phyloP scores from a whole-genome alignment of 2,329 filamentous ascomycete species.

The Scopulariopsis brevicaulis region DNA sequence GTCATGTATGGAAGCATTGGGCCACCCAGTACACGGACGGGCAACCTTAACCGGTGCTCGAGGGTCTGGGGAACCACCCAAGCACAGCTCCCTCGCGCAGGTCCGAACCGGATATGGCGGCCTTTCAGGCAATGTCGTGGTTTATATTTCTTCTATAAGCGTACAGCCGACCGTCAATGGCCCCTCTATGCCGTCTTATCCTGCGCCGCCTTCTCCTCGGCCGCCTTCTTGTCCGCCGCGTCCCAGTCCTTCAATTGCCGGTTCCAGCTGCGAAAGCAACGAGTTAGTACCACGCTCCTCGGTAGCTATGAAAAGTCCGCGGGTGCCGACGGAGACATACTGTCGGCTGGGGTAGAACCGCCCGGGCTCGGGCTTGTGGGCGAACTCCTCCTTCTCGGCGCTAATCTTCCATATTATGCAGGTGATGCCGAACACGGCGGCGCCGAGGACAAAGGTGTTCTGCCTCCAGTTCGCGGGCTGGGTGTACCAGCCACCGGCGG shows the following conservation, averaged over 20 bases:
- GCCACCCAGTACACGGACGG: background rate
- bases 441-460: constrained; percentile 73
- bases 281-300: constrained; percentile 10
- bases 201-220: background rate
- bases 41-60: background rate
- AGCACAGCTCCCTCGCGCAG: background rate
- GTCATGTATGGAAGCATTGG: background rate
- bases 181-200: background rate
- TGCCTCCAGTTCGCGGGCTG: constrained; percentile 90
- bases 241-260: constrained; percentile 33
- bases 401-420: constrained; percentile 61
- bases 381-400: constrained; percentile 60
- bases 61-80: background rate
- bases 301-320: background rate
- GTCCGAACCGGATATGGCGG: background rate
- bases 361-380: constrained; percentile 64
- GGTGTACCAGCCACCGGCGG: constrained; percentile 92
- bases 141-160: constrained; percentile 3
- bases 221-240: constrained; percentile 26
- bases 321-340: constrained; percentile 38
- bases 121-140: background rate
- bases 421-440: constrained; percentile 55
- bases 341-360: constrained; percentile 78
- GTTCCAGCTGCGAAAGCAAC: constrained; percentile 23
- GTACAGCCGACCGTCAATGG: background rate